Evolutionary conservation across 2,329 filamentous ascomycete genomes (phyloP).

Genomic region (Metarhizium robertsii): DNA sequence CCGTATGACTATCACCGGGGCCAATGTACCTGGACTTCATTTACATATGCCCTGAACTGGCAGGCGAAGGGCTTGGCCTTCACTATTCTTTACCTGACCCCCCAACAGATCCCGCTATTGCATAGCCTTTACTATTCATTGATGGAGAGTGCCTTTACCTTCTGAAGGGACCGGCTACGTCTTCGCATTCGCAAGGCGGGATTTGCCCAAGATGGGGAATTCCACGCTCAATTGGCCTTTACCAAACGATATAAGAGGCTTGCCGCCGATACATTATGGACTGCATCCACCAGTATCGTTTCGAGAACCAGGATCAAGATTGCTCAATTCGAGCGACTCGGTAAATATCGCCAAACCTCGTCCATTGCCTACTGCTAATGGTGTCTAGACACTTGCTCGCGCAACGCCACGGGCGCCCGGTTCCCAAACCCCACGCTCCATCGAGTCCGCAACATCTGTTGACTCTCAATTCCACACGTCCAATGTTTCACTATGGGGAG

Average conservation of each 20-base stretch:
- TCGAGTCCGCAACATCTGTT: background rate
- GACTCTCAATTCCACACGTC: slow-evolving; percentile 22
- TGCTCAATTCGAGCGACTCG: slow-evolving; percentile 18
- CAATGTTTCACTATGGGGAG: slow-evolving; percentile 25
- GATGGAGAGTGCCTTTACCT: background rate
- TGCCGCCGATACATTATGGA: background rate
- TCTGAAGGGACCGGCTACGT: no score
- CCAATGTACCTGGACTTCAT: background rate
- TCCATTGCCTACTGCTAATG: background rate
- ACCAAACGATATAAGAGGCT: background rate
- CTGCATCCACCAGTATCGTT: slow-evolving; percentile 8
- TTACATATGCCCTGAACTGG: background rate
- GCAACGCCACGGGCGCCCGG: slow-evolving; percentile 11
- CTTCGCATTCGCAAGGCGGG: no score
- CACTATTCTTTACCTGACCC: background rate
- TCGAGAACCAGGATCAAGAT: slow-evolving; percentile 7
- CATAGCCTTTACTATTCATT: background rate
- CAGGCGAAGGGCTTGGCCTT: background rate
- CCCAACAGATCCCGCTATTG: background rate
- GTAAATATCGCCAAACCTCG: slow-evolving; percentile 11
- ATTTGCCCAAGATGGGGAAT: background rate
- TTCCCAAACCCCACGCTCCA: slow-evolving; percentile 21
- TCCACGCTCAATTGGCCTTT: background rate
- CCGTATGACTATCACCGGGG: background rate
- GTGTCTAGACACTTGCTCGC: slow-evolving; percentile 21